phyloP scores from a whole-genome alignment of 139 green algal species.

The Nannochloris sp. region DNA sequence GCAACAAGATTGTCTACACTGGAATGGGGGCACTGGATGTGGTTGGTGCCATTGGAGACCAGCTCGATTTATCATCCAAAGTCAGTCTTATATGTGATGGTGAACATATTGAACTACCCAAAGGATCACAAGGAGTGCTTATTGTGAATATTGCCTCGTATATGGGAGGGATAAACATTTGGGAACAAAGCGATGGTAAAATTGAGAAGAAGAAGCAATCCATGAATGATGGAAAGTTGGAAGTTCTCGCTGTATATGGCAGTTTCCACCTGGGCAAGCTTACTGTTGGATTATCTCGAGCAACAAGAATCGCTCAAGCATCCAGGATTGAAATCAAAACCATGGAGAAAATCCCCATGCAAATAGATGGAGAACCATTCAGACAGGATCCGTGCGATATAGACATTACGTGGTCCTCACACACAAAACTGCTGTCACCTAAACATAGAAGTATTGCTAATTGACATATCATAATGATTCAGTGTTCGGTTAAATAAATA shows the following conservation, averaged over 20 bases:
- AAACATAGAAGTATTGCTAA: slow-evolving; percentile 34
- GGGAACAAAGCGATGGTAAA: slow-evolving; percentile 13
- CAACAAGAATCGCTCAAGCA: slow-evolving; percentile 55
- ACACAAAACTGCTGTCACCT: slow-evolving; percentile 51
- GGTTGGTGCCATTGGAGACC: slow-evolving; percentile 2
- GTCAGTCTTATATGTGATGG: slow-evolving; percentile 62
- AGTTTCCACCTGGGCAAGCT: slow-evolving; percentile 69
- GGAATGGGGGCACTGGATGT: slow-evolving; percentile 62
- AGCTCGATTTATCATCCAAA: slow-evolving; percentile 41
- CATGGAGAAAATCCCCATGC: slow-evolving; percentile 44
- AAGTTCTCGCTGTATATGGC: slow-evolving; percentile 66
- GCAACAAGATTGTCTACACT: slow-evolving; percentile 73
- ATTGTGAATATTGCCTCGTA: slow-evolving; percentile 66
- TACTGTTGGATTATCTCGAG: slow-evolving; percentile 54
- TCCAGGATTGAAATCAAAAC: slow-evolving; percentile 26
- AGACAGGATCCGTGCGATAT: slow-evolving; percentile 36
- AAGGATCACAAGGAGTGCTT: slow-evolving; percentile 57
- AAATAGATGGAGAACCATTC: slow-evolving; percentile 74
- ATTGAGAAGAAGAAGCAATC: slow-evolving; percentile 16
- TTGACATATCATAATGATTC: slow-evolving; percentile 1
- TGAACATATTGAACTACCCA: slow-evolving; percentile 36
- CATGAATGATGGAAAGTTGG: slow-evolving; percentile 35
- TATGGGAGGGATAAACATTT: slow-evolving; percentile 59
- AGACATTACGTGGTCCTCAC: slow-evolving; percentile 17
- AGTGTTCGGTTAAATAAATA: not conserved